These are phyloP conservation scores for Hippophae tibetana DNA, from an alignment of 306 rosid genomes.

Conservation along the genomic window DNA sequence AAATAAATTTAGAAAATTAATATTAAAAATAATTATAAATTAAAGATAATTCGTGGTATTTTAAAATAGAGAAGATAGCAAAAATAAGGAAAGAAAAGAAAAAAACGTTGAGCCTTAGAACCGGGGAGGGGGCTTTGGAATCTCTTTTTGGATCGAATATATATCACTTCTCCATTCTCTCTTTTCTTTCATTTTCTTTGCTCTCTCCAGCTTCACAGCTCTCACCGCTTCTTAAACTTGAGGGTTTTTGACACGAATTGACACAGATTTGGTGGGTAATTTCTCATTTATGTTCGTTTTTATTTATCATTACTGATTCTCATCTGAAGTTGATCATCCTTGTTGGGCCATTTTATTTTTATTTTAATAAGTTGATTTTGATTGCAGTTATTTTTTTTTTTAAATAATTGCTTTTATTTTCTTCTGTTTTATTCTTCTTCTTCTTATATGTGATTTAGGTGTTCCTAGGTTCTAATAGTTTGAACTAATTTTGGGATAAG, in stretches of 20 bases:
- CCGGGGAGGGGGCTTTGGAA: conserved; percentile 28
- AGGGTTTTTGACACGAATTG: conserved; percentile 4
- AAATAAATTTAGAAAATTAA: no score
- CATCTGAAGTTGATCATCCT: conserved; percentile 15
- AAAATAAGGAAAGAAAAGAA: background rate
- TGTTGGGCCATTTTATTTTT: background rate
- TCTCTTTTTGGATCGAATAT: conserved; percentile 20
- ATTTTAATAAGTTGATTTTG: background rate
- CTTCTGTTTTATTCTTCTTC: background rate
- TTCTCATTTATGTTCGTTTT: conserved; percentile 2
- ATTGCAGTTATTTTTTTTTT: background rate
- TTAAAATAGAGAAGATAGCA: background rate
- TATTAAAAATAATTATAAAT: no score
- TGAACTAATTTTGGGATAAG: background rate
- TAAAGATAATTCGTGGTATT: no score
- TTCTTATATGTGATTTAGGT: background rate
- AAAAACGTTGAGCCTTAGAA: conserved; percentile 4
- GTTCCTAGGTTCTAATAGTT: background rate
- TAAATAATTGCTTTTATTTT: background rate
- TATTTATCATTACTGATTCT: conserved; percentile 6
- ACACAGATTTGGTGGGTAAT: conserved; percentile 1
- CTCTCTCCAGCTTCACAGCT: conserved; percentile 5
- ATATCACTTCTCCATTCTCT: conserved; percentile 20
- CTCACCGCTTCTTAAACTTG: conserved; percentile 4
- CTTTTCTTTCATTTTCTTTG: background rate